These are phyloP conservation scores for Sclerotinia glacialis DNA, from an alignment of 2,329 filamentous ascomycete genomes.

Conservation along the genomic window DNA sequence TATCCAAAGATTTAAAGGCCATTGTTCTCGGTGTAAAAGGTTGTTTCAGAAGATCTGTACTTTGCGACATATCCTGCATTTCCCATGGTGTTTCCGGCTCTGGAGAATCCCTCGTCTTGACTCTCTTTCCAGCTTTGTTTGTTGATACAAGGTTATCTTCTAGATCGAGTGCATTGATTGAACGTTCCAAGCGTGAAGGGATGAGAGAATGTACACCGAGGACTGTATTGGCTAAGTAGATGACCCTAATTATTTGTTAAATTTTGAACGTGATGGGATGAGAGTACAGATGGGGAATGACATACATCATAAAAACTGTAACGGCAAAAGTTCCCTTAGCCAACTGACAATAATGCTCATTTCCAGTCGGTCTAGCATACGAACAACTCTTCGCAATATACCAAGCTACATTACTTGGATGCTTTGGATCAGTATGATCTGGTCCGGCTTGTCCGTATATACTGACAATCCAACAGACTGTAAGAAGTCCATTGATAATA, in stretches of 20 bases:
- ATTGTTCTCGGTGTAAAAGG: conserved; percentile 65
- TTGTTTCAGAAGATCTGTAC: conserved; percentile 43
- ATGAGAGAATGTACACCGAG: conserved; percentile 55
- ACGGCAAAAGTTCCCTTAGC: conserved; percentile 66
- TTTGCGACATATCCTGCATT: conserved; percentile 51
- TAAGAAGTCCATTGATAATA: conserved; percentile 55
- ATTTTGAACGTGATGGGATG: neutral
- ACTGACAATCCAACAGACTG: conserved; percentile 62
- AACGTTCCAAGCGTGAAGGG: conserved; percentile 42
- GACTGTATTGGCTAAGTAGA: conserved; percentile 58
- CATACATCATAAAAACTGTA: conserved; percentile 66
- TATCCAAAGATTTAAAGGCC: conserved; percentile 63
- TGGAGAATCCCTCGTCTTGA: conserved; percentile 38
- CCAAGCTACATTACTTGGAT: conserved; percentile 65
- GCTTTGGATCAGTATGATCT: conserved; percentile 64
- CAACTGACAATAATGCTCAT: conserved; percentile 60
- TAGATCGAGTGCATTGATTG: conserved; percentile 54
- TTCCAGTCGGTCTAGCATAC: conserved; percentile 53
- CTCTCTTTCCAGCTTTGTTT: conserved; percentile 10
- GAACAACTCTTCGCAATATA: conserved; percentile 70
- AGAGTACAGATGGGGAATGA: conserved; percentile 30
- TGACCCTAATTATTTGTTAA: conserved; percentile 43
- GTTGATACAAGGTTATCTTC: conserved; percentile 41
- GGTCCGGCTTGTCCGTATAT: conserved; percentile 70
- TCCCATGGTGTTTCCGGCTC: conserved; percentile 54